These are phyloP conservation scores for Cryptomeria japonica DNA, from an alignment of 75 land plant species.

Conservation along the genomic window DNA sequence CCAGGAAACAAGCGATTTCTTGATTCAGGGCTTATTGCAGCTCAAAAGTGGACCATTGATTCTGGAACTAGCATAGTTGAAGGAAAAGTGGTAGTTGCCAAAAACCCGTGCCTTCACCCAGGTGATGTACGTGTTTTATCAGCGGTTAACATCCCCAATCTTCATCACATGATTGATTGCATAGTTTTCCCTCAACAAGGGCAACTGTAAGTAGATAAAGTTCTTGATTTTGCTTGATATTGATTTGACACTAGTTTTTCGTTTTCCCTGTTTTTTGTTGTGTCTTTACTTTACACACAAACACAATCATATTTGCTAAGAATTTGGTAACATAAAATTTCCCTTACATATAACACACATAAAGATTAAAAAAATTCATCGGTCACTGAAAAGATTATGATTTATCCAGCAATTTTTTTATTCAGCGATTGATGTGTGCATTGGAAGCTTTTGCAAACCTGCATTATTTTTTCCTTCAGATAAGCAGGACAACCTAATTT, in stretches of 20 bases:
- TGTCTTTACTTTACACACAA: background rate
- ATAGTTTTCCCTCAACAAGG: slow-evolving; percentile 95
- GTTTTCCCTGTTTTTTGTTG: background rate
- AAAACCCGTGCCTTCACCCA: slow-evolving; percentile 93
- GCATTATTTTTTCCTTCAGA: background rate
- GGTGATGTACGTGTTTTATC: slow-evolving; percentile 76
- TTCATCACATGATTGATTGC: slow-evolving; percentile 85
- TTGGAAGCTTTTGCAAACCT: background rate
- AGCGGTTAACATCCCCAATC: slow-evolving; percentile 63
- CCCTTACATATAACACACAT: too few relatives aligned
- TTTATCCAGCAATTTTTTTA: background rate
- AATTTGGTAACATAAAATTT: background rate
- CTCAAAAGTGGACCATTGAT: background rate
- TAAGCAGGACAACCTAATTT: slow-evolving; percentile 19
- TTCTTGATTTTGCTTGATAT: background rate
- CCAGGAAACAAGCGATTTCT: slow-evolving; percentile 8
- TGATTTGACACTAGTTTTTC: background rate
- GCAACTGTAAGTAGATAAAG: slow-evolving; percentile 37
- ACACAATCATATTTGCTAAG: background rate
- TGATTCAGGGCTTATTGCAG: background rate
- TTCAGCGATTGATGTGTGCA: background rate
- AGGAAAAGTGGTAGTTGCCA: slow-evolving; percentile 79
- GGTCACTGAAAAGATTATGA: background rate
- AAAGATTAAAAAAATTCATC: too few relatives aligned
- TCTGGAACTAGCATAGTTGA: slow-evolving; percentile 30